Evolutionary conservation across 768 basidiomycete species (phyloP), one percentile per base, ranked within the genome.

Genomic region (Neoboletus subvelutipes): DNA sequence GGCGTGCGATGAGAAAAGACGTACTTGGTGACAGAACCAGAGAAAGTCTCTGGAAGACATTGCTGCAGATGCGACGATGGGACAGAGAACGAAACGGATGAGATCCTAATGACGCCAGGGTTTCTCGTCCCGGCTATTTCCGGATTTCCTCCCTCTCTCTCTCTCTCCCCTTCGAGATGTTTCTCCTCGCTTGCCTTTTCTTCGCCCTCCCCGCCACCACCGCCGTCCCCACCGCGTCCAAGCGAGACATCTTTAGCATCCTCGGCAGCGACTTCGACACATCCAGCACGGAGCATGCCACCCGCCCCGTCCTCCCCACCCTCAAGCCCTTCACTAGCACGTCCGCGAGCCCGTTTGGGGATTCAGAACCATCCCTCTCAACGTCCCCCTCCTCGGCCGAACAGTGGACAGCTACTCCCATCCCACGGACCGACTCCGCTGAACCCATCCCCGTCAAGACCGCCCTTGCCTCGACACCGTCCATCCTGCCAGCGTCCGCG

Each of bases 1-100:
- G 20, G 56, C 43, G 39, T 6, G 9, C 18, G 37, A 59, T 29
- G 17, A 18, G 22, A 9, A 24, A 24, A 15, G 33, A 66, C 73
- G 17, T 42, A 85, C 89, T 75, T 89, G 77, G 67, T 92, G 88
- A 61, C 90, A 92, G 64, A 76, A 91, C 90, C 90, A 92, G 64
- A 90, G 68, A 5, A 88, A 84, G 60, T 88, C 86, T 71, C 87
- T 78, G 22, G 80, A 77, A 15, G 90, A 85, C 88, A 90, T 46
- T 39, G 22, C 20, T 12, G 20, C 5, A n/a, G n/a, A n/a, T n/a
- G n/a, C n/a, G n/a, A n/a, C n/a, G n/a, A n/a, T n/a, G n/a, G n/a
- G n/a, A n/a, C n/a, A n/a, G n/a, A n/a, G n/a, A n/a, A n/a, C n/a
- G n/a, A n/a, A n/a, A n/a, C n/a, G n/a, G n/a, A n/a, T n/a, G n/a